phyloP scores from a whole-genome alignment of 73 alveolate genomes.

The Tetrahymena elliotti region DNA sequence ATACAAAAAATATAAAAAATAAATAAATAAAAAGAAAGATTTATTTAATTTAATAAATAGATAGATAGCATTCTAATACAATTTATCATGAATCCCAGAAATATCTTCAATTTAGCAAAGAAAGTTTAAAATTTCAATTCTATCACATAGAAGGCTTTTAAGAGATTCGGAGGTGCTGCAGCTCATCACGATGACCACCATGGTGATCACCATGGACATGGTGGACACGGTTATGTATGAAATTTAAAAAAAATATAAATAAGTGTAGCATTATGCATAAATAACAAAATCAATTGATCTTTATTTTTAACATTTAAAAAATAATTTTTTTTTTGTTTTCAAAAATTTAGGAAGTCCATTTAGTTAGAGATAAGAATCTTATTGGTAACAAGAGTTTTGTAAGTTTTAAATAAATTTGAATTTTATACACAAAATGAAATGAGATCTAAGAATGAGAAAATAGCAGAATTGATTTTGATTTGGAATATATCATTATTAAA shows the following conservation, averaged over 20 bases:
- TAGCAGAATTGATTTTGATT: too few species aligned
- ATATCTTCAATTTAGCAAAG: not conserved
- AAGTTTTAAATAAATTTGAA: not conserved
- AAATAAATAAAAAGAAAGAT: not conserved
- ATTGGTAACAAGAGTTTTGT: not conserved
- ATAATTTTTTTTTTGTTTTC: too few species aligned
- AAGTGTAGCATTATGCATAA: too few species aligned
- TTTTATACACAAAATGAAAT: not conserved
- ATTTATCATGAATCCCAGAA: not conserved
- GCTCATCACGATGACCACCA: not conserved
- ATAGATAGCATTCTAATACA: not conserved
- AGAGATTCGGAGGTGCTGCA: slow-evolving; percentile 1
- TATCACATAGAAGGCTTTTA: not conserved
- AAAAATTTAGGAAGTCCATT: not conserved
- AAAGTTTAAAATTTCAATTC: not conserved
- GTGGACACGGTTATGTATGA: not conserved
- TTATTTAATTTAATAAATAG: not conserved
- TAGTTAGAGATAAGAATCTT: not conserved
- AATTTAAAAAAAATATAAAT: not conserved
- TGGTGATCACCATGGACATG: not conserved
- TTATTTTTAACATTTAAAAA: too few species aligned
- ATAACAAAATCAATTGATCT: not conserved
- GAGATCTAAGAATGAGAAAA: not conserved
- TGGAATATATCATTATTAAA: too few species aligned
- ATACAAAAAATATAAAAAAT: not conserved